Evolutionary conservation across 352 stramenopile species (phyloP).

Genomic region (Globisporangium alternatum): DNA sequence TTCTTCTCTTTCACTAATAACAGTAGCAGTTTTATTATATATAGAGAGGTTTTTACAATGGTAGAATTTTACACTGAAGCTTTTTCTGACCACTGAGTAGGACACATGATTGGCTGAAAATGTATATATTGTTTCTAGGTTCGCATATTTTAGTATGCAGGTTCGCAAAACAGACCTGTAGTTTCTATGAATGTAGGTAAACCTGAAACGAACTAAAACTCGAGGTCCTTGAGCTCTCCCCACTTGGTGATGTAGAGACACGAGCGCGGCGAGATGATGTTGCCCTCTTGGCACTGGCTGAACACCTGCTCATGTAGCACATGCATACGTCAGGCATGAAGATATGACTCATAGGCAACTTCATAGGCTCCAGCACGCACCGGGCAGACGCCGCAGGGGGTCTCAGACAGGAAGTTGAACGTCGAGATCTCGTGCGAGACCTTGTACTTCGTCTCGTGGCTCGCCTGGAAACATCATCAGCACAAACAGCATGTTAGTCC

Average conservation of each 20-base stretch:
- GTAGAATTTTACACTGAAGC: no score
- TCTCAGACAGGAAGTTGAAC: constrained; percentile 88
- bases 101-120: constrained; percentile 5
- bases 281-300: constrained; percentile 89
- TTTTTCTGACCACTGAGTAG: no score
- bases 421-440: constrained; percentile 83
- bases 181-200: constrained; percentile 1
- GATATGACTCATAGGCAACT: constrained; percentile 4
- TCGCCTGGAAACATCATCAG: constrained; percentile 29
- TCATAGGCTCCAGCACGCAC: constrained; percentile 31
- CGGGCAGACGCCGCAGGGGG: constrained; percentile 87
- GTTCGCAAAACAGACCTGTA: neutral
- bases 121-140: neutral
- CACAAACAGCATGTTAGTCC: neutral
- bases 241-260: constrained; percentile 92
- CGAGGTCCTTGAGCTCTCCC: constrained; percentile 86
- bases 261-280: constrained; percentile 88
- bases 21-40: no score
- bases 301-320: constrained; percentile 56
- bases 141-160: neutral
- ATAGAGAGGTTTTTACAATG: no score
- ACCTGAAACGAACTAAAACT: constrained; percentile 45
- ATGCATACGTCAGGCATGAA: neutral
- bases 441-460: constrained; percentile 86
- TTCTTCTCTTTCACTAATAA: no score